Conservation (phyloP, 73 alveolate genomes). For the Paramecium primaurelia region DNA sequence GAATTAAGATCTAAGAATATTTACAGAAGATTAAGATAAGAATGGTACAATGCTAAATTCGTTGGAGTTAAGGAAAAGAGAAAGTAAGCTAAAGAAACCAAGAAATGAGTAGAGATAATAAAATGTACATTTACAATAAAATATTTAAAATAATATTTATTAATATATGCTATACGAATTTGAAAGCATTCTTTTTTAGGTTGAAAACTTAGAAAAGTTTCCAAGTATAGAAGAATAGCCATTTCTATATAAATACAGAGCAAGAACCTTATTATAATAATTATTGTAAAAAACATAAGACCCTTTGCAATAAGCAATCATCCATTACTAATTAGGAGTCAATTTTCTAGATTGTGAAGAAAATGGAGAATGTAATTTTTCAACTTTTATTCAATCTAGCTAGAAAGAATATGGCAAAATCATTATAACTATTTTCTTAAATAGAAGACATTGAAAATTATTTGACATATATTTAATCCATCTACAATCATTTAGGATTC, state of each 20-base stretch:
- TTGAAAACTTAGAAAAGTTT: background rate
- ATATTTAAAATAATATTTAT: background rate
- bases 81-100: slow-evolving; percentile 12
- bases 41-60: slow-evolving; percentile 49
- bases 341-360: slow-evolving; percentile 85
- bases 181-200: background rate
- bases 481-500: slow-evolving; percentile 92
- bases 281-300: slow-evolving; percentile 45
- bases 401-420: slow-evolving; percentile 46
- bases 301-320: slow-evolving; percentile 20
- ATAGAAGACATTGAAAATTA: slow-evolving; percentile 69
- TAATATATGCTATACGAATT: background rate
- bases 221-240: slow-evolving; percentile 61
- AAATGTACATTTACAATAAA: background rate
- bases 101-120: slow-evolving; percentile 2
- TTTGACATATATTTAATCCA: slow-evolving; percentile 79
- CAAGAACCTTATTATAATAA: slow-evolving; percentile 66
- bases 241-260: slow-evolving; percentile 69
- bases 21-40: slow-evolving; percentile 42
- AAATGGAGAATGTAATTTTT: slow-evolving; percentile 64
- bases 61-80: slow-evolving; percentile 50
- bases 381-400: background rate
- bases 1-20: slow-evolving; percentile 26
- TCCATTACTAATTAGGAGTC: slow-evolving; percentile 72
- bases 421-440: slow-evolving; percentile 54